Evolutionary conservation across 768 basidiomycete genomes (phyloP).

Genomic region (Mycena floridula): DNA sequence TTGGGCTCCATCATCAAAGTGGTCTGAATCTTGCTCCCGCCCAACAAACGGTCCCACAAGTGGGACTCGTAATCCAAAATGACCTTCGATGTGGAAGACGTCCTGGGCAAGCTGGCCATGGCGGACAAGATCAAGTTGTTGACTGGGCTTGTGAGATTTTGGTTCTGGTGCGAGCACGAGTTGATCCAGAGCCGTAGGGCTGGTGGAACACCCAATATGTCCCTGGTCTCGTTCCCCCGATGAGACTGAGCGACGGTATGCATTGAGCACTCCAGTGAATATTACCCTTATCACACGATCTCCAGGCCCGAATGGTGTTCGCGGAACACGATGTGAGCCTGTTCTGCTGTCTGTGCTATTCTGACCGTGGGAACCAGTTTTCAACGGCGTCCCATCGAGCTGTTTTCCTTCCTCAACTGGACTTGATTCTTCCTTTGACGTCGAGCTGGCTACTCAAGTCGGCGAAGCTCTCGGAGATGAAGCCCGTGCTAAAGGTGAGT

Average conservation of each 20-base stretch:
- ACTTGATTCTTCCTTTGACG: constrained; percentile 50
- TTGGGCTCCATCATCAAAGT: too few relatives aligned
- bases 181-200: too few relatives aligned
- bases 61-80: too few relatives aligned
- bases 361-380: constrained; percentile 27
- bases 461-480: constrained; percentile 51
- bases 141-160: constrained; percentile 31
- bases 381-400: constrained; percentile 49
- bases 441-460: constrained; percentile 38
- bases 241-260: constrained; percentile 42
- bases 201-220: constrained; percentile 43
- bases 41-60: too few relatives aligned
- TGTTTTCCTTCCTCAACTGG: constrained; percentile 56
- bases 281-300: too few relatives aligned
- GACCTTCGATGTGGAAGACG: constrained; percentile 28
- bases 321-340: constrained; percentile 39
- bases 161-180: too few relatives aligned
- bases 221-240: constrained; percentile 32
- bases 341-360: neutral
- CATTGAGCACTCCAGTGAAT: too few relatives aligned
- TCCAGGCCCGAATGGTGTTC: constrained; percentile 40
- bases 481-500: constrained; percentile 39
- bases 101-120: constrained; percentile 29
- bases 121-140: constrained; percentile 40
- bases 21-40: too few relatives aligned